These are phyloP conservation scores for Phytopythium delawarense DNA, from an alignment of 352 stramenopile genomes.

Conservation along the genomic window DNA sequence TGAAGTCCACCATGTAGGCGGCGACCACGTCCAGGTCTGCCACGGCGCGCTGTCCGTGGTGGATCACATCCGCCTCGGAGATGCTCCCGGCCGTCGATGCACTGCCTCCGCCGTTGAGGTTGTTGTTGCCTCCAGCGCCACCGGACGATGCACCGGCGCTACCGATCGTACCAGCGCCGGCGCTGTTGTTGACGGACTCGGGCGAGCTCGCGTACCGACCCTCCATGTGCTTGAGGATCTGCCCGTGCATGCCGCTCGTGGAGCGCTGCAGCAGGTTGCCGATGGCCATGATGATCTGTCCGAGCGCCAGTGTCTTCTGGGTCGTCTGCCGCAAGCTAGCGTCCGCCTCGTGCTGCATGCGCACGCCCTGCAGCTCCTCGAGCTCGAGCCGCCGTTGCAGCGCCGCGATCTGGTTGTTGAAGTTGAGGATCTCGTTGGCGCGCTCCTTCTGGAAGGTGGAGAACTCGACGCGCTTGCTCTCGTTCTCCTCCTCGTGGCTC, in stretches of 20 bases:
- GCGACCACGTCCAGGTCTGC: constrained; percentile 90
- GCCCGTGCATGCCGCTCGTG: constrained; percentile 80
- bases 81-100: constrained; percentile 33
- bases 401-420: constrained; percentile 89
- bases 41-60: constrained; percentile 84
- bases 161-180: constrained; percentile 10
- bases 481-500: constrained; percentile 84
- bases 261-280: constrained; percentile 79
- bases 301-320: constrained; percentile 88
- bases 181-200: constrained; percentile 13
- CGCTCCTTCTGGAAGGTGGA: constrained; percentile 85
- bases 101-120: constrained; percentile 9
- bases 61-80: constrained; percentile 79
- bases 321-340: constrained; percentile 84
- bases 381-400: constrained; percentile 79
- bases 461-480: constrained; percentile 79
- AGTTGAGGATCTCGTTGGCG: constrained; percentile 91
- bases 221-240: constrained; percentile 88
- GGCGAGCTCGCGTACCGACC: constrained; percentile 19
- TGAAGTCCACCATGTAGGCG: constrained; percentile 93
- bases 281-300: constrained; percentile 89
- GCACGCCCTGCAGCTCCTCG: constrained; percentile 61
- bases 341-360: constrained; percentile 87
- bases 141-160: constrained; percentile 3
- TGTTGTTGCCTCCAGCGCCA: constrained; percentile 11